Base-by-base conservation (phyloP, 1,284 basidiomycete species). In the Fistulinella cinereoalba region DNA sequence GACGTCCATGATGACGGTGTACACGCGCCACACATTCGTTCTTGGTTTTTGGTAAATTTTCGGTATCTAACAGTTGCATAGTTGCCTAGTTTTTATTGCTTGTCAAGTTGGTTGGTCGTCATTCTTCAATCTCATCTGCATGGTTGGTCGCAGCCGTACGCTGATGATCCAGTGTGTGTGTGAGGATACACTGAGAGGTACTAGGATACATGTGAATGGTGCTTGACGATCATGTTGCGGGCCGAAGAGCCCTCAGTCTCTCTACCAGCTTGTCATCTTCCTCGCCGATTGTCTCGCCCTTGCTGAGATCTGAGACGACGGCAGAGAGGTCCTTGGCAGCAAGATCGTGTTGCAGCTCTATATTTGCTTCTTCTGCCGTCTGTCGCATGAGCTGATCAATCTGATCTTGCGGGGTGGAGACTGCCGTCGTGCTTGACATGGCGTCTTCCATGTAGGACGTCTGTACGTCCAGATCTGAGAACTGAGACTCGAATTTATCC, bases 401-500 rank as follows among this genome's bases (percentile, higher is more conserved):
- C 68, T 99, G 94, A 70, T 99, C 97, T 68, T 98, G 95, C 1
- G 97, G 97, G 16, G 90, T 97, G 8, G 91, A 87, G 36, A 91
- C 80, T 15, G 95, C 97, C 1, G 93, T 97, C 12, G 95, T 94
- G 47, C 88, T 83, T 18, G 86, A 86, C 85, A 99, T 97, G 22
- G 94, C 88, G 49, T 93, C 91, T 65, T 99, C 97, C 93, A 99
- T 97, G 71, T 96, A 96, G 4, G 88, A 90, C 4, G 97, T 97
- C 69, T 99, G 97, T 5, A 98, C 97, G 64, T 99, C 97, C 32
- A 99, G 80, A 69, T 99, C 97, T 49, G 92, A 79, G 71, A 99
- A 98, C 62, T 99, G 96, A 3, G 83, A 65, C 69, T 99, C 97
- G 67, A 99, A 99, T 72, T 96, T 98, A 73, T 99, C 97, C 97